Percentiles rank a stretch among this genome's conserved stretches.
These are phyloP conservation scores for Aspergillus tamarii DNA, from an alignment of 2,329 filamentous ascomycete genomes.

Conservation along the genomic window DNA sequence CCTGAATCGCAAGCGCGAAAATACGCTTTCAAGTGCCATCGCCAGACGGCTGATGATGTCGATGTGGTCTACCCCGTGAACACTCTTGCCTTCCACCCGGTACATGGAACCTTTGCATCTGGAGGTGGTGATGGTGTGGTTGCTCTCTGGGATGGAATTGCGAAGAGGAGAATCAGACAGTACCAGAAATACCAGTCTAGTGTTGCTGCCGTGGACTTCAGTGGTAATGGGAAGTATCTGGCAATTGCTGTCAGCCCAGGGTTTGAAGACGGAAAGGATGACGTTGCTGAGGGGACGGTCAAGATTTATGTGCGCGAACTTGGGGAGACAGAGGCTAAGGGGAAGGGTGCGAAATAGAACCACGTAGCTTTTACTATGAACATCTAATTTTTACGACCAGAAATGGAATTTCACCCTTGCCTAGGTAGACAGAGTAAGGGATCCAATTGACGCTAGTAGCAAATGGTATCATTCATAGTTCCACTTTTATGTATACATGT, in stretches of 20 bases:
- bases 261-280: slow-evolving; percentile 85
- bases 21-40: slow-evolving; percentile 98
- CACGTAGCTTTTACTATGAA: slow-evolving; percentile 13
- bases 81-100: slow-evolving; percentile 82
- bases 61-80: slow-evolving; percentile 93
- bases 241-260: slow-evolving; percentile 82
- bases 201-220: slow-evolving; percentile 78
- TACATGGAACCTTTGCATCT: slow-evolving; percentile 81
- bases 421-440: background rate
- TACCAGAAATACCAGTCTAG: slow-evolving; percentile 83
- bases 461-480: slow-evolving; percentile 24
- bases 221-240: slow-evolving; percentile 73
- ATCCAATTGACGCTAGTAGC: slow-evolving; percentile 17
- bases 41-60: slow-evolving; percentile 68
- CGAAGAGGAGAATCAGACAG: slow-evolving; percentile 85
- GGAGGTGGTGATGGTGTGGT: slow-evolving; percentile 90
- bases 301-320: slow-evolving; percentile 82
- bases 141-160: slow-evolving; percentile 89
- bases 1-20: slow-evolving; percentile 86
- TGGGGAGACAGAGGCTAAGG: slow-evolving; percentile 83
- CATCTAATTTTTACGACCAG: slow-evolving; percentile 19
- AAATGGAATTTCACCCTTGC: background rate
- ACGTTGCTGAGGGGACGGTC: slow-evolving; percentile 70
- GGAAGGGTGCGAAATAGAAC: slow-evolving; percentile 70
- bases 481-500: slow-evolving; percentile 9